Conservation (phyloP, 306 rosid genomes). For the Vachellia collinsii region DNA sequence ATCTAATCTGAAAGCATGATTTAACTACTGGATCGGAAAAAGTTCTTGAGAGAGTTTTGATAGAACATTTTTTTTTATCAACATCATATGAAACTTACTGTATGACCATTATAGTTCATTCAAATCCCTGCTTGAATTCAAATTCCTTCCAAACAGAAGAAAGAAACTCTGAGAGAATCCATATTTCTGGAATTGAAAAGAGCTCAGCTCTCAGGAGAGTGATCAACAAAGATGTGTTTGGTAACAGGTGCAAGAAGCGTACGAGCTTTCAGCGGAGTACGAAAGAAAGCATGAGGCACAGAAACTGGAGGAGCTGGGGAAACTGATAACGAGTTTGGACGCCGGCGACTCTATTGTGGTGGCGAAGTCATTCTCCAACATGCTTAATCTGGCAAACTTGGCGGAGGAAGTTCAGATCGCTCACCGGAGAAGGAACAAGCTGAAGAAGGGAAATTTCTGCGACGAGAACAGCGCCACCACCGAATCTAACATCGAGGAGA, state of each 20-base stretch:
- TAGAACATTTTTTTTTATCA: neutral
- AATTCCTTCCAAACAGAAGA: neutral
- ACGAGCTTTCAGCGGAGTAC: conserved; percentile 92
- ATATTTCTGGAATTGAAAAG: neutral
- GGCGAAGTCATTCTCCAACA: conserved; percentile 85
- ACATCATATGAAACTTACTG: neutral
- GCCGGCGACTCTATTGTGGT: conserved; percentile 91
- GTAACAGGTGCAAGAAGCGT: conserved; percentile 79
- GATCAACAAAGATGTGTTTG: neutral
- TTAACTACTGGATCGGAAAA: neutral
- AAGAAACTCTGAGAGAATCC: neutral
- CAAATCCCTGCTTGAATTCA: neutral
- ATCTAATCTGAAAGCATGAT: neutral
- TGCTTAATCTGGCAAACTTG: conserved; percentile 96
- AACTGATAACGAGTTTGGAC: conserved; percentile 78
- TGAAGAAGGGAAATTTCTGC: conserved; percentile 78
- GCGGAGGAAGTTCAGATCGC: conserved; percentile 98
- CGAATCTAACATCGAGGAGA: conserved; percentile 93
- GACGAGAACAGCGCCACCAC: conserved; percentile 89
- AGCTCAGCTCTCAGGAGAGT: neutral
- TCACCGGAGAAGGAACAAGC: conserved; percentile 73
- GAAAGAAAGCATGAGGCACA: conserved; percentile 76
- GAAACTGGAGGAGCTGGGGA: conserved; percentile 83
- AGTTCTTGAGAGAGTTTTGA: neutral
- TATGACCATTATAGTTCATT: neutral